These are phyloP conservation scores for Penicillium sp. DNA, from an alignment of 2,329 filamentous ascomycete genomes.

Conservation along the genomic window DNA sequence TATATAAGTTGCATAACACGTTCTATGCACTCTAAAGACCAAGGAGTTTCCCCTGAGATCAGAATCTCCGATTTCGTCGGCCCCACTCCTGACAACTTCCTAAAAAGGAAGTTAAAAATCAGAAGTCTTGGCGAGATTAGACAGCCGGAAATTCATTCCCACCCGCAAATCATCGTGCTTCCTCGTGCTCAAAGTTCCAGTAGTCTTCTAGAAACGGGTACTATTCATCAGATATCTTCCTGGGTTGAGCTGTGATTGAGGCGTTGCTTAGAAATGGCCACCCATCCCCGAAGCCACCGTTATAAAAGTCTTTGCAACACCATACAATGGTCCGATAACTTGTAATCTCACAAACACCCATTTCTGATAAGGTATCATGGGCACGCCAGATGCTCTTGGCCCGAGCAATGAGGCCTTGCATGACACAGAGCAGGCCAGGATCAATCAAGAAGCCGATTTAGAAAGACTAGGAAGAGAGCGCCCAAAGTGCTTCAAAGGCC, in stretches of 20 bases:
- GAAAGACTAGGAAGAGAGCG: conserved; percentile 63
- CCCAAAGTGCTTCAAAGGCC: conserved; percentile 54
- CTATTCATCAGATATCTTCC: neutral
- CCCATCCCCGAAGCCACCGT: neutral
- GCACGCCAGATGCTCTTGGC: neutral
- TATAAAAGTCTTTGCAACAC: neutral
- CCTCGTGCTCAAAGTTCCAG: neutral
- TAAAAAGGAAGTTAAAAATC: conserved; percentile 17
- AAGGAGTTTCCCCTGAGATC: no score
- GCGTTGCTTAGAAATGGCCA: conserved; percentile 10
- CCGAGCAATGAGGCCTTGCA: neutral
- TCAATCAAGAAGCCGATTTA: conserved; percentile 35
- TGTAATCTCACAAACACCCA: neutral
- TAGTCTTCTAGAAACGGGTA: conserved; percentile 4
- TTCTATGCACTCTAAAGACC: no score
- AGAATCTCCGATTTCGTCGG: neutral
- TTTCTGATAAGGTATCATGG: neutral
- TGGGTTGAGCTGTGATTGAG: neutral
- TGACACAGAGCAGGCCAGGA: conserved; percentile 2
- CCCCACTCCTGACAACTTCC: conserved; percentile 27
- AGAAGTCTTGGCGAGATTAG: conserved; percentile 4
- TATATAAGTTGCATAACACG: no score
- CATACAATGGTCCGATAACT: neutral
- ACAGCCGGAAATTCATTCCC: neutral
- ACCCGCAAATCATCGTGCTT: conserved; percentile 1